Conservation (phyloP, 2,329 filamentous ascomycete species). For the Diaporthe amygdali region DNA sequence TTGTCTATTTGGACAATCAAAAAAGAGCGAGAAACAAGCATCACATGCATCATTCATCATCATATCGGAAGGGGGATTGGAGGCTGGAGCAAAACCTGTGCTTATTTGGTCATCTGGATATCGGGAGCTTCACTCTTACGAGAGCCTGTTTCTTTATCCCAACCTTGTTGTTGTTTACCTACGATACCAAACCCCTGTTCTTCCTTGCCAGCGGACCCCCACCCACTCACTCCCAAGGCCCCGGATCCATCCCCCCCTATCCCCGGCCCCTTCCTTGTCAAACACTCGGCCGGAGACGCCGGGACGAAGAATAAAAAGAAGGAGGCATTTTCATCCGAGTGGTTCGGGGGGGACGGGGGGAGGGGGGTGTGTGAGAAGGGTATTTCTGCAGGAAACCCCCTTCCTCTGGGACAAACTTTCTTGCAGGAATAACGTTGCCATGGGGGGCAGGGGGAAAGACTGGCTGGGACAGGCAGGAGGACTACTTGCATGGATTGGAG, state of each 20-base stretch:
- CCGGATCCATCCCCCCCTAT: background rate
- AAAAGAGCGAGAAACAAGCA: conserved; percentile 17
- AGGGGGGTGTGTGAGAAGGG: background rate
- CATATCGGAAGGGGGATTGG: background rate
- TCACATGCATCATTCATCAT: conserved; percentile 14
- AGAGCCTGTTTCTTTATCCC: conserved; percentile 1
- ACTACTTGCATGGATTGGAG: conserved; percentile 9
- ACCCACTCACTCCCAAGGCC: background rate
- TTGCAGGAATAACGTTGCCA: background rate
- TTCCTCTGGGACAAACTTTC: background rate
- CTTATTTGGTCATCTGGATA: background rate
- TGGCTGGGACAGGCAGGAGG: background rate
- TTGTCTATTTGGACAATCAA: conserved; percentile 25
- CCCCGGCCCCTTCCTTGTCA: background rate
- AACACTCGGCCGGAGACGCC: conserved; percentile 3
- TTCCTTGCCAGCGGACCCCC: conserved; percentile 4
- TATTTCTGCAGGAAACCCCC: background rate
- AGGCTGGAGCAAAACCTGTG: conserved; percentile 1
- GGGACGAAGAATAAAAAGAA: background rate
- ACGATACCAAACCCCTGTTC: conserved; percentile 3
- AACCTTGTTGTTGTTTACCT: conserved; percentile 19
- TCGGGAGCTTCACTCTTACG: background rate
- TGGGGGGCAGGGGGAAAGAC: background rate
- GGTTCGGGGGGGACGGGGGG: background rate
- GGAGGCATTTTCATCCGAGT: background rate